phyloP scores from a whole-genome alignment of 2,329 filamentous ascomycete genomes.

The Paraphoma chrysanthemicola region DNA sequence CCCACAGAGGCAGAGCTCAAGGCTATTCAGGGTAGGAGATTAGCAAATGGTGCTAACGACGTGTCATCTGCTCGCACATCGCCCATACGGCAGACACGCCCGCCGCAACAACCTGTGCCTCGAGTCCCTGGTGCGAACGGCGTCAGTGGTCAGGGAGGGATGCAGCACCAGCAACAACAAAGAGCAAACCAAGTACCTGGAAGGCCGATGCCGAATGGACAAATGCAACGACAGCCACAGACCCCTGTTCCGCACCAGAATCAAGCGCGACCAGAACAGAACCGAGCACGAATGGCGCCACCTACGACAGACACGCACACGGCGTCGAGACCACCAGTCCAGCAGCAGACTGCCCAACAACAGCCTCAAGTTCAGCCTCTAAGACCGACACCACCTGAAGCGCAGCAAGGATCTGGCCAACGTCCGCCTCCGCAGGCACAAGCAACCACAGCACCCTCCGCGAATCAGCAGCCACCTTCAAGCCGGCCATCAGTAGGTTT shows the following conservation, averaged over 20 bases:
- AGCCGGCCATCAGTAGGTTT: constrained; percentile 51
- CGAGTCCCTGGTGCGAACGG: constrained; percentile 33
- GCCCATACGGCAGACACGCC: constrained; percentile 25
- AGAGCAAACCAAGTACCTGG: constrained; percentile 31
- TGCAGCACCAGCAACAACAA: constrained; percentile 27
- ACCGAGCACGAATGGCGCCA: constrained; percentile 28
- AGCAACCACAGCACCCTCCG: constrained; percentile 10
- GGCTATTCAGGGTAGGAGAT: constrained; percentile 16
- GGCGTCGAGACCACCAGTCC: constrained; percentile 21
- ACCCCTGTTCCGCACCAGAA: constrained; percentile 31
- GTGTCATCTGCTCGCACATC: constrained; percentile 28
- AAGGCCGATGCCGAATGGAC: constrained; percentile 22
- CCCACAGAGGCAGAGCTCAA: constrained; percentile 14
- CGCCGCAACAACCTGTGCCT: constrained; percentile 26
- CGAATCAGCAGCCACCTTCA: constrained; percentile 21
- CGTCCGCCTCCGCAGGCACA: constrained; percentile 21
- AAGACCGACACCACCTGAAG: constrained; percentile 34
- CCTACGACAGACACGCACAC: constrained; percentile 28
- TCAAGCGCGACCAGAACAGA: constrained; percentile 28
- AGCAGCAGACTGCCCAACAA: constrained; percentile 24
- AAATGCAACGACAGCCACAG: constrained; percentile 40
- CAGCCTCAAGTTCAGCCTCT: constrained; percentile 25
- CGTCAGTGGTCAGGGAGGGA: constrained; percentile 25
- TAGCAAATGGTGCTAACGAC: constrained; percentile 17
- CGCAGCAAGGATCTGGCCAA: constrained; percentile 22